These are phyloP conservation scores for Penicillium taxi DNA, from an alignment of 495 filamentous ascomycete species.

Conservation along the genomic window DNA sequence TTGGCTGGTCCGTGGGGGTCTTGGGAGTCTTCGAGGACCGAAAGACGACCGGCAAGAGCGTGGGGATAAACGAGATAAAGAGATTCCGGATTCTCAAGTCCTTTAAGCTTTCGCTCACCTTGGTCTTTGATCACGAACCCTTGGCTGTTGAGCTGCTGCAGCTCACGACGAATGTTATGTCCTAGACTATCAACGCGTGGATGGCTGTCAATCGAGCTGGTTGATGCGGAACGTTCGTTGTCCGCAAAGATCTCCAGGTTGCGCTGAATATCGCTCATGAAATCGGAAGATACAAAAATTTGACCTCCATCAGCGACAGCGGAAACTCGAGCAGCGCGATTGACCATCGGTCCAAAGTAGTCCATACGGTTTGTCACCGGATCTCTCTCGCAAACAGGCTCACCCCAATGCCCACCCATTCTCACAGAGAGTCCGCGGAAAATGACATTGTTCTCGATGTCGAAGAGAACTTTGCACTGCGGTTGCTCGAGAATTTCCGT, in stretches of 20 bases:
- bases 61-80: conserved; percentile 92
- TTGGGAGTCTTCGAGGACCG: conserved; percentile 44
- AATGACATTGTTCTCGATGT: conserved; percentile 81
- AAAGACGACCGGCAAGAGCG: conserved; percentile 72
- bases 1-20: conserved; percentile 30
- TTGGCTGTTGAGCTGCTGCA: conserved; percentile 78
- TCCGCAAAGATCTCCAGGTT: conserved; percentile 81
- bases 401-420: conserved; percentile 95
- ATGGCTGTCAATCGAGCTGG: conserved; percentile 68
- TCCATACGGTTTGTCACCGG: conserved; percentile 98
- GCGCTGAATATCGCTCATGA: conserved; percentile 89
- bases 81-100: conserved; percentile 92
- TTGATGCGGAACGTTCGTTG: conserved; percentile 58
- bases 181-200: conserved; percentile 40
- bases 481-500: conserved; percentile 82
- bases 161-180: conserved; percentile 73
- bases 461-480: conserved; percentile 70
- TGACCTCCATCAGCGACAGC: conserved; percentile 94
- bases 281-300: conserved; percentile 92
- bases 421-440: conserved; percentile 89
- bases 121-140: conserved; percentile 97
- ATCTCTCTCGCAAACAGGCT: conserved; percentile 88
- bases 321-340: conserved; percentile 87
- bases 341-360: conserved; percentile 99
- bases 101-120: conserved; percentile 88